Conservation (phyloP, 2,329 filamentous ascomycete genomes). For the Aureobasidium lini region DNA sequence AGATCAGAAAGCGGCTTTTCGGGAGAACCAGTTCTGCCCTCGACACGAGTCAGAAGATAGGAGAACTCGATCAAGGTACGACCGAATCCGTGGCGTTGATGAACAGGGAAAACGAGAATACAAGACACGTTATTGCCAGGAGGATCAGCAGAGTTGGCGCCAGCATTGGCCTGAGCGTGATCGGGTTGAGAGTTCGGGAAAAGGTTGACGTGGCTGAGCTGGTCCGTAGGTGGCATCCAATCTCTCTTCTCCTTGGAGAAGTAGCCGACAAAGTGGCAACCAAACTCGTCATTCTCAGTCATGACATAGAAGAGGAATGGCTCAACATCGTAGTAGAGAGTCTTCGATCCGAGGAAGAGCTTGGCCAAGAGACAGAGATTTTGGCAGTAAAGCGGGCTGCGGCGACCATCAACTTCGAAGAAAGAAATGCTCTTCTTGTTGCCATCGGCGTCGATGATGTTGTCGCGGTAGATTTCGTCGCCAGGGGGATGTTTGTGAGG, state of each 20-base stretch:
- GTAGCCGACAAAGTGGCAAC: slow-evolving; percentile 97
- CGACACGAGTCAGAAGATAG: slow-evolving; percentile 86
- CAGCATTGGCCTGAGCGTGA: slow-evolving; percentile 15
- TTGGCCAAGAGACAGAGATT: slow-evolving; percentile 95
- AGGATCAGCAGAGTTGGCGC: slow-evolving; percentile 14
- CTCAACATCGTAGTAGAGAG: slow-evolving; percentile 94
- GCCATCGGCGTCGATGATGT: slow-evolving; percentile 51
- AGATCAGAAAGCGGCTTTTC: slow-evolving; percentile 98
- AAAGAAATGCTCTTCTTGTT: slow-evolving; percentile 53
- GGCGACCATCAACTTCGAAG: slow-evolving; percentile 94
- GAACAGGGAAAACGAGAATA: slow-evolving; percentile 90
- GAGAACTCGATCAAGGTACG: slow-evolving; percentile 97
- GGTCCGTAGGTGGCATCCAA: slow-evolving; percentile 52
- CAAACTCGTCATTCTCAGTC: slow-evolving; percentile 83
- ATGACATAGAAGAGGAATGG: slow-evolving; percentile 97
- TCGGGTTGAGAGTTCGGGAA: slow-evolving; percentile 15
- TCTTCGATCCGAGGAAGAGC: slow-evolving; percentile 96
- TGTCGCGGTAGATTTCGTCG: slow-evolving; percentile 93
- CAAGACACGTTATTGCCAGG: slow-evolving; percentile 85
- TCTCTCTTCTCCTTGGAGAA: slow-evolving; percentile 94
- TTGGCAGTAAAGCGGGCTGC: slow-evolving; percentile 97
- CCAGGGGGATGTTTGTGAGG: slow-evolving; percentile 93
- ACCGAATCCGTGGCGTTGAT: slow-evolving; percentile 94
- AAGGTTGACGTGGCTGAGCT: slow-evolving; percentile 32
- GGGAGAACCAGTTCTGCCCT: slow-evolving; percentile 88